Evolutionary conservation across 176 grass and related monocot genomes (phyloP).

Genomic region (Raddia guianensis): DNA sequence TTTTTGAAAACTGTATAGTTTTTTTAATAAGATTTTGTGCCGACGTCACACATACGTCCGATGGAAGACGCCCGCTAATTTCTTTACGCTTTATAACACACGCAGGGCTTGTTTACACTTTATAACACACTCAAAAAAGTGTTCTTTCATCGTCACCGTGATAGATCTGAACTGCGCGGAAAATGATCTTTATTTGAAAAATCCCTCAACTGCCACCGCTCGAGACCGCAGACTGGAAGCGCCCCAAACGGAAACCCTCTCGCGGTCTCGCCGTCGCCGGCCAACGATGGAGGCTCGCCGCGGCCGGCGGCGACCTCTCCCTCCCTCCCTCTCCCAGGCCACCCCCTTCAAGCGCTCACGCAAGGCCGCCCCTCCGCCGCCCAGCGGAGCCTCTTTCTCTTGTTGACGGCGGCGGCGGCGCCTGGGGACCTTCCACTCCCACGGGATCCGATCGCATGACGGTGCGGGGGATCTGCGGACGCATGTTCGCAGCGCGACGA

Average conservation of each 20-base stretch:
- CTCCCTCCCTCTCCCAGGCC: background rate
- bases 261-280: too few species aligned
- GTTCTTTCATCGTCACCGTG: too few species aligned
- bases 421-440: background rate
- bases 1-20: too few species aligned
- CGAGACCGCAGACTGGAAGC: background rate
- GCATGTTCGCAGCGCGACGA: background rate
- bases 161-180: too few species aligned
- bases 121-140: too few species aligned
- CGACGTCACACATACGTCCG: too few species aligned
- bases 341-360: background rate
- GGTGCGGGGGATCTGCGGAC: background rate
- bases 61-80: too few species aligned
- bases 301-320: background rate
- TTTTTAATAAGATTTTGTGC: too few species aligned
- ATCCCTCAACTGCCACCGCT: too few species aligned
- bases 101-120: too few species aligned
- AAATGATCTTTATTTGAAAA: too few species aligned
- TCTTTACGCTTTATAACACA: too few species aligned
- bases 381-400: background rate
- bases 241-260: background rate
- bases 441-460: slow-evolving; percentile 5
- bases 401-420: background rate
- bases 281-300: background rate
- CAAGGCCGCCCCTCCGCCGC: background rate